Percentiles rank a stretch among this genome's conserved stretches.
phyloP scores from a whole-genome alignment of 1,284 basidiomycete genomes.

The Rhodotorula sp. region DNA sequence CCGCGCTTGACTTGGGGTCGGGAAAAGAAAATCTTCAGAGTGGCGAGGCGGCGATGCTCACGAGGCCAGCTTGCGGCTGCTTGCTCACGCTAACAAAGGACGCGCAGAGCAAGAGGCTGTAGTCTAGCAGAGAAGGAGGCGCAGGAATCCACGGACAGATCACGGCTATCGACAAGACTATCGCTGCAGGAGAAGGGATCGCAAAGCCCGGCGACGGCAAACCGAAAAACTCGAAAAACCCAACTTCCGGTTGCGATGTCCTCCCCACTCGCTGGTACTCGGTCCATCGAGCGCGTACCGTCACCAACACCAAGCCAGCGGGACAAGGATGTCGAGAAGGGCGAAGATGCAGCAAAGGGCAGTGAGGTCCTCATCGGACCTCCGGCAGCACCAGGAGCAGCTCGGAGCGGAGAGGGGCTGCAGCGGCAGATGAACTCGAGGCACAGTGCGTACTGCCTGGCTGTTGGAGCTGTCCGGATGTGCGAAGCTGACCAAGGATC shows the following conservation, averaged over 20 bases:
- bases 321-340: conserved; percentile 11
- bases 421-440: conserved; percentile 3
- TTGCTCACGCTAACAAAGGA: too few relatives aligned
- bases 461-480: neutral
- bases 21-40: too few relatives aligned
- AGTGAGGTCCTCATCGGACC: neutral
- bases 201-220: neutral
- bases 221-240: neutral
- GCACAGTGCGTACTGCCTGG: neutral
- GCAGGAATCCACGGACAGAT: too few relatives aligned
- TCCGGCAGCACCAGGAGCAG: neutral
- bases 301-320: neutral
- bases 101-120: too few relatives aligned
- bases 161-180: too few relatives aligned
- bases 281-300: neutral
- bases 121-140: too few relatives aligned
- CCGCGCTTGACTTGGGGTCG: too few relatives aligned
- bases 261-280: neutral
- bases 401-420: neutral
- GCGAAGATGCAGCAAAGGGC: neutral
- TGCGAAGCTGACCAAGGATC: neutral
- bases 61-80: too few relatives aligned
- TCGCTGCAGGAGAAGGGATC: too few relatives aligned
- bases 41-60: too few relatives aligned
- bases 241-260: neutral